These are phyloP conservation scores for Buxus sempervirens DNA, from an alignment of 164 flowering plant genomes.

Conservation along the genomic window DNA sequence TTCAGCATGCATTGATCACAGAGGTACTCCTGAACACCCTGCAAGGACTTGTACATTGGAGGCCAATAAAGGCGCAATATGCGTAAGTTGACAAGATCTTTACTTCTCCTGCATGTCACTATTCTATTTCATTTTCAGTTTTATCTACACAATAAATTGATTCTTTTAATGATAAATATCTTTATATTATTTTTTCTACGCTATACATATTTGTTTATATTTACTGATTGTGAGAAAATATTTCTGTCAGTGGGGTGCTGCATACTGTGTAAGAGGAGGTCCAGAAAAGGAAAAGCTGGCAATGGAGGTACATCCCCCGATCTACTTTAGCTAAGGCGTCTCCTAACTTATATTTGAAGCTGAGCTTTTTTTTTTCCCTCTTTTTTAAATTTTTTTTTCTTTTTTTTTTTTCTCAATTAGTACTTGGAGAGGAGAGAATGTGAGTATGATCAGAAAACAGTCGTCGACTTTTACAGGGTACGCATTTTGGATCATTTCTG, in stretches of 20 bases:
- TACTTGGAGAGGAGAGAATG: slow-evolving; percentile 93
- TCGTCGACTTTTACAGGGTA: slow-evolving; percentile 80
- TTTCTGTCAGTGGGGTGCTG: slow-evolving; percentile 88
- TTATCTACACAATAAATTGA: too few relatives aligned
- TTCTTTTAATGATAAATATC: neutral
- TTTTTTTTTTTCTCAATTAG: too few relatives aligned
- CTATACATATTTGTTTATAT: neutral
- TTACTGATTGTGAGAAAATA: slow-evolving; percentile 4
- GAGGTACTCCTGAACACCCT: slow-evolving; percentile 94
- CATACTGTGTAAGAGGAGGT: slow-evolving; percentile 83
- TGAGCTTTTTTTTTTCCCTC: neutral
- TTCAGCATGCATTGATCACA: slow-evolving; percentile 97
- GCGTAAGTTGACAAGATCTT: slow-evolving; percentile 57
- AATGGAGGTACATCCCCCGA: slow-evolving; percentile 62
- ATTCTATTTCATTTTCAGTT: too few relatives aligned
- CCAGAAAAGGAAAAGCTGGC: slow-evolving; percentile 68
- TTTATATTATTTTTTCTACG: neutral
- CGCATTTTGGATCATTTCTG: neutral
- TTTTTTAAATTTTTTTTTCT: too few relatives aligned
- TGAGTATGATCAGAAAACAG: slow-evolving; percentile 78
- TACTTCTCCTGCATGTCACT: neutral
- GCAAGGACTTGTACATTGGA: slow-evolving; percentile 97
- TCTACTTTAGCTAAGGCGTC: neutral
- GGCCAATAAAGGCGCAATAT: slow-evolving; percentile 59
- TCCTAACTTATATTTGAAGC: neutral